phyloP scores from a whole-genome alignment of 2,329 filamentous ascomycete genomes.

The Monilinia fructicola region DNA sequence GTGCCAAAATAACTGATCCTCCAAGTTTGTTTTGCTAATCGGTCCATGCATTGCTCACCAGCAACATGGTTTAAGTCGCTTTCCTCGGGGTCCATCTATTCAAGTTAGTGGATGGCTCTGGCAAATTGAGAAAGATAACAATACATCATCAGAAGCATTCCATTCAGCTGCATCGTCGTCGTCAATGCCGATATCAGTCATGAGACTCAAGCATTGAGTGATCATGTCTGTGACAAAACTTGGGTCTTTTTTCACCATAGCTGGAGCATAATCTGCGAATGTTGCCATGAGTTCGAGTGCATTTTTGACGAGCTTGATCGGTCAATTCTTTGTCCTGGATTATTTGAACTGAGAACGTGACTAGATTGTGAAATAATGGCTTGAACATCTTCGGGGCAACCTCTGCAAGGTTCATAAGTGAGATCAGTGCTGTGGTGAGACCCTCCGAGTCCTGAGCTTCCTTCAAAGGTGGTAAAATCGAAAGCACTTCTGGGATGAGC shows the following conservation, averaged over 20 bases:
- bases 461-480: slow-evolving; percentile 91
- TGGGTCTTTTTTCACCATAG: slow-evolving; percentile 93
- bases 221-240: slow-evolving; percentile 96
- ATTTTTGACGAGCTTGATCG: slow-evolving; percentile 90
- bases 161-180: slow-evolving; percentile 95
- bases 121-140: background rate
- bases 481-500: slow-evolving; percentile 87
- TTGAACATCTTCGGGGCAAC: slow-evolving; percentile 98
- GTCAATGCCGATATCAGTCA: slow-evolving; percentile 94
- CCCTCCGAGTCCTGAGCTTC: slow-evolving; percentile 87
- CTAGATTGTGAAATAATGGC: slow-evolving; percentile 85
- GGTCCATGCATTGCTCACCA: slow-evolving; percentile 97
- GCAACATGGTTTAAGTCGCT: slow-evolving; percentile 97
- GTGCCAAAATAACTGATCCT: slow-evolving; percentile 85
- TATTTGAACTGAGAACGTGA: slow-evolving; percentile 88
- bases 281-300: slow-evolving; percentile 96
- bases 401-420: slow-evolving; percentile 92
- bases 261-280: slow-evolving; percentile 90
- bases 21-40: slow-evolving; percentile 97
- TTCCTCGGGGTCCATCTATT: slow-evolving; percentile 85
- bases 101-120: slow-evolving; percentile 37
- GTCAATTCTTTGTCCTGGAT: slow-evolving; percentile 94
- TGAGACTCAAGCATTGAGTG: slow-evolving; percentile 93
- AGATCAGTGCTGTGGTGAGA: slow-evolving; percentile 83
- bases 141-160: slow-evolving; percentile 85